These are phyloP conservation scores for Phyllostachys edulis DNA, from an alignment of 176 grass and related monocot genomes.

Conservation along the genomic window DNA sequence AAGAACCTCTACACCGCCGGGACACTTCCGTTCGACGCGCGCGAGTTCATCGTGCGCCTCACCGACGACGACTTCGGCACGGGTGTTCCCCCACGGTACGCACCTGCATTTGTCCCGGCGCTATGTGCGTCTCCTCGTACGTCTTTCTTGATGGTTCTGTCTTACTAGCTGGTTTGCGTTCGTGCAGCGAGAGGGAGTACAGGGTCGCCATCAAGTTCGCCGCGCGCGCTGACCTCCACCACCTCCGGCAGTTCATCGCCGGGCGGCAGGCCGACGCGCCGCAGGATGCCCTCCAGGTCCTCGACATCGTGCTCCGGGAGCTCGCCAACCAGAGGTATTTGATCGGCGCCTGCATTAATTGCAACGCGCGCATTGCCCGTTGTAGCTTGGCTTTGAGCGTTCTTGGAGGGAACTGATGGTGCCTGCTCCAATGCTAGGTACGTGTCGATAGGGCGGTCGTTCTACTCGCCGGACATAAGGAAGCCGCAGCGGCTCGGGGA, in stretches of 20 bases:
- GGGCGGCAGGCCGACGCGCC: slow-evolving; percentile 82
- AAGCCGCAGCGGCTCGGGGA: slow-evolving; percentile 83
- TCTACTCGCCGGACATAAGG: slow-evolving; percentile 92
- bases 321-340: slow-evolving; percentile 80
- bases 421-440: slow-evolving; percentile 39
- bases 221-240: slow-evolving; percentile 88
- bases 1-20: slow-evolving; percentile 95
- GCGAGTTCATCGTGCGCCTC: slow-evolving; percentile 85
- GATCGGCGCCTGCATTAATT: slow-evolving; percentile 26
- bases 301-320: slow-evolving; percentile 92
- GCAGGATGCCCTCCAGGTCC: slow-evolving; percentile 88
- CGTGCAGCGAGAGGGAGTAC: slow-evolving; percentile 84
- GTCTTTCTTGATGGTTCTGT: background rate
- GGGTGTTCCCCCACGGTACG: slow-evolving; percentile 62
- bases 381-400: background rate
- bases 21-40: slow-evolving; percentile 63
- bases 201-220: slow-evolving; percentile 90
- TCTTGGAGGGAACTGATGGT: slow-evolving; percentile 16
- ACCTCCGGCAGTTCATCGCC: slow-evolving; percentile 83
- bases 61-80: slow-evolving; percentile 62
- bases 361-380: background rate
- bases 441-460: slow-evolving; percentile 81
- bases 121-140: background rate
- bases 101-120: background rate
- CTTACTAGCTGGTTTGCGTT: background rate